Evolutionary conservation across 768 basidiomycete species (phyloP).

Genomic region (Epithele typhae): DNA sequence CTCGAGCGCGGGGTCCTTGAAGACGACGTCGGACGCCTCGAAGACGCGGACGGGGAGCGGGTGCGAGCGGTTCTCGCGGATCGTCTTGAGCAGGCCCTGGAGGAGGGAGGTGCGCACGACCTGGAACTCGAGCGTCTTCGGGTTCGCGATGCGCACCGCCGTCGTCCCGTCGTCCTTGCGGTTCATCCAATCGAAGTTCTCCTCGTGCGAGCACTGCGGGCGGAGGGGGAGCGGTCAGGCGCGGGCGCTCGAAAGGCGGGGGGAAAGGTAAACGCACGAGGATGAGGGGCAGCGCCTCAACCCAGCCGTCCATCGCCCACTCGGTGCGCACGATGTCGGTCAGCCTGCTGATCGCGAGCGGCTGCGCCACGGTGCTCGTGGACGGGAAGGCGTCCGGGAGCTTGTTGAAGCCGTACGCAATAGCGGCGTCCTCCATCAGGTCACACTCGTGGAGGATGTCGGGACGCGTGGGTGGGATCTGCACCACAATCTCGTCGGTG

Average conservation of each 20-base stretch:
- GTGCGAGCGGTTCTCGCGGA: conserved; percentile 94
- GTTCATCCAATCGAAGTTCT: conserved; percentile 95
- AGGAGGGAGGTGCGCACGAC: conserved; percentile 94
- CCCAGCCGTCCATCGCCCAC: conserved; percentile 95
- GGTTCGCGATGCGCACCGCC: conserved; percentile 92
- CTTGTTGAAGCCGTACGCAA: conserved; percentile 98
- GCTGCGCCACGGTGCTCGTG: conserved; percentile 93
- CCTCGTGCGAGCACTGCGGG: conserved; percentile 91
- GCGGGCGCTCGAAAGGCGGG: background rate
- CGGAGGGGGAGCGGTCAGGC: background rate
- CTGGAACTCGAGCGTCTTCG: conserved; percentile 97
- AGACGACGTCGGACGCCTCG: conserved; percentile 89
- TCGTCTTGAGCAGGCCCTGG: conserved; percentile 93
- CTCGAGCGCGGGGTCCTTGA: conserved; percentile 77
- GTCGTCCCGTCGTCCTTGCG: conserved; percentile 73
- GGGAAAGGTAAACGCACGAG: conserved; percentile 55
- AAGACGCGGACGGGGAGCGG: conserved; percentile 90
- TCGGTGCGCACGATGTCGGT: conserved; percentile 85
- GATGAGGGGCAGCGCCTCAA: conserved; percentile 91
- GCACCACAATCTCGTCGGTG: conserved; percentile 65
- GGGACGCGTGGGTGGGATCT: conserved; percentile 91
- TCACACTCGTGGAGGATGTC: conserved; percentile 99
- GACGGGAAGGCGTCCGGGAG: conserved; percentile 87
- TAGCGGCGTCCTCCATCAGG: conserved; percentile 96
- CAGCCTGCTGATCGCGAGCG: conserved; percentile 83